A percentile compares a stretch with the other conserved stretches of the same genome.
These are phyloP conservation scores for Aspergillus ustus DNA, from an alignment of 2,329 filamentous ascomycete species.

Conservation along the genomic window DNA sequence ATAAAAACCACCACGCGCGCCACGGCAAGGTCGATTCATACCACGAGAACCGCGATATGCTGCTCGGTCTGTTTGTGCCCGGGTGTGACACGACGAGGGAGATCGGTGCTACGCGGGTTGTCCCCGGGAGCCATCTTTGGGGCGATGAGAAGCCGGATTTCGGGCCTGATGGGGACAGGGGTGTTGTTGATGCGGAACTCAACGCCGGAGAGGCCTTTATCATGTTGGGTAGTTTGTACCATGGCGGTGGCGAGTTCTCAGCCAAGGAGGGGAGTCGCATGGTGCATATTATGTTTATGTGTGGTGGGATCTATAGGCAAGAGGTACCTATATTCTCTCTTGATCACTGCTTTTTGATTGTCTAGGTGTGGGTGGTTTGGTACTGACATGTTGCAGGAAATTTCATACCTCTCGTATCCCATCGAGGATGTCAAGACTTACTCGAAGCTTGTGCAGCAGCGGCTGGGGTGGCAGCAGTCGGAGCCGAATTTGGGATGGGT, in stretches of 20 bases:
- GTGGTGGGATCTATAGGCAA: background rate
- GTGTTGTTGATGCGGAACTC: background rate
- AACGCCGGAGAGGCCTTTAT: background rate
- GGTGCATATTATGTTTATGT: background rate
- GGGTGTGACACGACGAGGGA: background rate
- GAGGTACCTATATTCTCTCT: background rate
- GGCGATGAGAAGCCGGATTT: background rate
- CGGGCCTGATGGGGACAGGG: background rate
- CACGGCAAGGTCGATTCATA: background rate
- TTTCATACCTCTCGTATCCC: background rate
- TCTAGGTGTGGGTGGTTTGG: background rate
- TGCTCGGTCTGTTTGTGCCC: background rate
- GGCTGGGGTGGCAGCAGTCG: background rate
- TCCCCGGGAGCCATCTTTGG: background rate
- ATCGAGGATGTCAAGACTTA: conserved; percentile 2
- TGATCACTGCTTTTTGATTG: background rate
- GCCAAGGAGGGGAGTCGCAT: background rate
- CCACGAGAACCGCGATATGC: background rate
- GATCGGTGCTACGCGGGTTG: background rate
- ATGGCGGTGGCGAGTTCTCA: background rate
- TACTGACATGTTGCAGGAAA: background rate
- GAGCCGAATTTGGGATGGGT: background rate
- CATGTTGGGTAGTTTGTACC: background rate
- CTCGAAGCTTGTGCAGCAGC: conserved; percentile 14
- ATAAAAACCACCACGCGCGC: background rate